These are phyloP conservation scores for Tricladium varicosporioides DNA, from an alignment of 2,329 filamentous ascomycete genomes.

Conservation along the genomic window DNA sequence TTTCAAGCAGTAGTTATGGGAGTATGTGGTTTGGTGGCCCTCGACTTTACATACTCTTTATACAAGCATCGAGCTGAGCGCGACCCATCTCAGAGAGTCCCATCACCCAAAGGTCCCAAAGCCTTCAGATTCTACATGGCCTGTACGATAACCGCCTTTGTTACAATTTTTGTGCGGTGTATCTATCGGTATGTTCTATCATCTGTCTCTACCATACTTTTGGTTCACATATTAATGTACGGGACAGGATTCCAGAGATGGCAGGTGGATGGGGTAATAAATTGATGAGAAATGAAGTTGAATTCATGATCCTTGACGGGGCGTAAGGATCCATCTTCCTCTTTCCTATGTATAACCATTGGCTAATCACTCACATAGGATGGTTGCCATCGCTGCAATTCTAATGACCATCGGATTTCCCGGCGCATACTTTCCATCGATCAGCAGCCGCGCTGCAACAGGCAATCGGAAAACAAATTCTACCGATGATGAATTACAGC, in stretches of 20 bases:
- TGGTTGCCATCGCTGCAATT: too few relatives aligned
- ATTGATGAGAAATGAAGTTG: constrained; percentile 61
- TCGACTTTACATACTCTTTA: background rate
- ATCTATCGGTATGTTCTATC: background rate
- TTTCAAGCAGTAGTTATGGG: constrained; percentile 25
- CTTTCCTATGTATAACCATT: too few relatives aligned
- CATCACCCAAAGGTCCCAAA: too few relatives aligned
- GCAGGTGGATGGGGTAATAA: constrained; percentile 61
- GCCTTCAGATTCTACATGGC: background rate
- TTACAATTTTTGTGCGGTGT: background rate
- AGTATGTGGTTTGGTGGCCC: constrained; percentile 19
- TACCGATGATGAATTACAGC: too few relatives aligned
- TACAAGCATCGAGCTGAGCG: background rate
- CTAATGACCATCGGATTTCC: too few relatives aligned
- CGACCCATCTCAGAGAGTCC: too few relatives aligned
- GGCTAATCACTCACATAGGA: too few relatives aligned
- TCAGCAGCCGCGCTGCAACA: too few relatives aligned
- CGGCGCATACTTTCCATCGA: too few relatives aligned
- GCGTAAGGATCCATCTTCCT: constrained; percentile 11
- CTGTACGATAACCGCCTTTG: background rate
- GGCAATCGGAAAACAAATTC: too few relatives aligned
- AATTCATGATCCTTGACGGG: constrained; percentile 57
- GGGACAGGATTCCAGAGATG: constrained; percentile 51
- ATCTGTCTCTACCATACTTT: too few relatives aligned
- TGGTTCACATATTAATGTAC: too few relatives aligned